These are phyloP conservation scores for Aspergillus arachidicola DNA, from an alignment of 2,329 filamentous ascomycete genomes.

Conservation along the genomic window DNA sequence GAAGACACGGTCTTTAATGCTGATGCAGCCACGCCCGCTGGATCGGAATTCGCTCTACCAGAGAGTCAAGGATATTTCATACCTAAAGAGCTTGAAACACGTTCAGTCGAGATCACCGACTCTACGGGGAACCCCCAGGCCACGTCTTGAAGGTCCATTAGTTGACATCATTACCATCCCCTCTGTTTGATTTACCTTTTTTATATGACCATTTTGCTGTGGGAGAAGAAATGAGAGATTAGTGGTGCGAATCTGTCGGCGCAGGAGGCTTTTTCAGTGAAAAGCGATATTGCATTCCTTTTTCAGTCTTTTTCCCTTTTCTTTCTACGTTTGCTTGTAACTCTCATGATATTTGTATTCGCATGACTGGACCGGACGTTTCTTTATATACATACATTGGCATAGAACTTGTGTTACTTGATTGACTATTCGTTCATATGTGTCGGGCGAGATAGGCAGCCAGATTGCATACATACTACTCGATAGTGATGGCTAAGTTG, in stretches of 20 bases:
- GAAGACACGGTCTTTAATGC: slow-evolving; percentile 12
- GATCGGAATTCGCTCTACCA: slow-evolving; percentile 16
- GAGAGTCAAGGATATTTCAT: slow-evolving; percentile 22
- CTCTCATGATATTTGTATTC: slow-evolving; percentile 7
- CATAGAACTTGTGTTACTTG: slow-evolving; percentile 20
- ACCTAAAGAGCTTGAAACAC: slow-evolving; percentile 41
- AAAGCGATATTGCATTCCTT: slow-evolving; percentile 7
- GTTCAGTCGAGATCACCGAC: slow-evolving; percentile 38
- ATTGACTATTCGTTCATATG: slow-evolving; percentile 9
- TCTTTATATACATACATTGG: slow-evolving; percentile 24
- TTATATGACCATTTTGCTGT: background rate
- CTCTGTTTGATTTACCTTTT: background rate
- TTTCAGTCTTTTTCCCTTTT: slow-evolving; percentile 7
- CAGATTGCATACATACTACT: slow-evolving; percentile 12
- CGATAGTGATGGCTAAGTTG: background rate
- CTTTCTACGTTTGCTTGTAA: slow-evolving; percentile 1
- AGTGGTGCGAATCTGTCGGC: background rate
- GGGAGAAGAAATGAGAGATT: background rate
- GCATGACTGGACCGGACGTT: slow-evolving; percentile 18
- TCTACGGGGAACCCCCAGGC: slow-evolving; percentile 29
- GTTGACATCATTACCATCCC: background rate
- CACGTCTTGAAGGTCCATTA: slow-evolving; percentile 25
- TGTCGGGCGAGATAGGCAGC: slow-evolving; percentile 2
- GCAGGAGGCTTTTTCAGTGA: slow-evolving; percentile 2
- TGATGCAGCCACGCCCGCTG: slow-evolving; percentile 12